Conservation (phyloP, 441 rosid species). For the Theobroma grandiflorum region DNA sequence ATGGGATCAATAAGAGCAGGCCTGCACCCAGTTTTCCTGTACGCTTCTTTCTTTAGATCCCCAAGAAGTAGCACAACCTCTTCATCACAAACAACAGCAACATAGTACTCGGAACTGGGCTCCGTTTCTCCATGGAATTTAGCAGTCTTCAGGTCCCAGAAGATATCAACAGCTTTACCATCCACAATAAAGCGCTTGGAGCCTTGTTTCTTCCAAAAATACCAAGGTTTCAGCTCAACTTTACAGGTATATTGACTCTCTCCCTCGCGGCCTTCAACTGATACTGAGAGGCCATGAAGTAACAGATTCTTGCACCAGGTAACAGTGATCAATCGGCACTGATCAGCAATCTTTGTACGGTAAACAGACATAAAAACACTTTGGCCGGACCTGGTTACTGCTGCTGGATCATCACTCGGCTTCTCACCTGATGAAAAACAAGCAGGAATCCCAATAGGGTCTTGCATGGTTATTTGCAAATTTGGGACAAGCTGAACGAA, state of each 20-base stretch:
- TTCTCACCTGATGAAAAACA: conserved; percentile 65
- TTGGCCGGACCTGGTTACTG: conserved; percentile 69
- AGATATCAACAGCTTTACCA: conserved; percentile 60
- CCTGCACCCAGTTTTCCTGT: conserved; percentile 68
- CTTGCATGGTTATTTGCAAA: conserved; percentile 51
- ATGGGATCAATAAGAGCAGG: conserved; percentile 80
- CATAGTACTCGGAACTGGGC: conserved; percentile 76
- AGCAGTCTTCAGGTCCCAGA: conserved; percentile 80
- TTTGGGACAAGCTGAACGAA: conserved; percentile 16
- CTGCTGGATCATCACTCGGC: conserved; percentile 52
- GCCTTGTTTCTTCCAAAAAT: conserved; percentile 92
- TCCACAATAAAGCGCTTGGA: conserved; percentile 66
- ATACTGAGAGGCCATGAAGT: conserved; percentile 79
- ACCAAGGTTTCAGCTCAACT: conserved; percentile 88
- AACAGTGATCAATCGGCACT: conserved; percentile 61
- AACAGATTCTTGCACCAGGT: conserved; percentile 87
- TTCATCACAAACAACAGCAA: conserved; percentile 74
- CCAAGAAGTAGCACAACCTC: conserved; percentile 84
- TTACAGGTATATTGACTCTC: conserved; percentile 63
- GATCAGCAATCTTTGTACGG: conserved; percentile 65
- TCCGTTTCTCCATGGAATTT: conserved; percentile 73
- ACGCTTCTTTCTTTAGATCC: conserved; percentile 82
- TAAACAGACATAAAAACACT: conserved; percentile 69
- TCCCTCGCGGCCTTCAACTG: conserved; percentile 60
- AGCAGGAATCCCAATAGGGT: conserved; percentile 65